These are phyloP conservation scores for Cryptosporidium xiaoi DNA, from an alignment of 169 alveolate genomes.

Conservation along the genomic window DNA sequence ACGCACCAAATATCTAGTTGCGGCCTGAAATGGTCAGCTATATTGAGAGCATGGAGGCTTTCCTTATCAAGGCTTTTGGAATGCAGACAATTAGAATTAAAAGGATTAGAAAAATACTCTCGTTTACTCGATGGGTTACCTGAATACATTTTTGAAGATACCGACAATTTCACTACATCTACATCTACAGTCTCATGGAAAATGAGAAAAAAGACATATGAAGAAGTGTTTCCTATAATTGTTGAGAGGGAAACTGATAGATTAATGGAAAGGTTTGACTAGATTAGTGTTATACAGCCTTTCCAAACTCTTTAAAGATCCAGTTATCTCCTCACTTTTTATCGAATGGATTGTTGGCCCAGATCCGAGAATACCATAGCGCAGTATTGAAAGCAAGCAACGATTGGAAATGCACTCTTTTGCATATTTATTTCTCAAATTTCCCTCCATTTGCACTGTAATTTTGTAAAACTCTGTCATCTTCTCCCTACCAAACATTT, in stretches of 20 bases:
- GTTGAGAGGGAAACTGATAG: background rate
- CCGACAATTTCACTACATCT: background rate
- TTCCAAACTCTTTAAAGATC: too few species aligned
- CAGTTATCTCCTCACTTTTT: slow-evolving; percentile 18
- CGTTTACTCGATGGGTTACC: background rate
- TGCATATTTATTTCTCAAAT: background rate
- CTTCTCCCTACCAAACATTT: slow-evolving; percentile 4
- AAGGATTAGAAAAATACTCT: slow-evolving; percentile 44
- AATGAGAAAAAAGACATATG: slow-evolving; percentile 13
- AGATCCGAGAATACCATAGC: slow-evolving; percentile 39
- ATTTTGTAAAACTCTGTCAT: slow-evolving; percentile 44
- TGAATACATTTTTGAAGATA: background rate
- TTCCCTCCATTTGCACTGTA: too few species aligned
- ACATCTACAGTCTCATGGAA: slow-evolving; percentile 3
- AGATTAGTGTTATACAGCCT: too few species aligned
- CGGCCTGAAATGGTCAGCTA: slow-evolving; percentile 21
- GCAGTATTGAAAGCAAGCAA: slow-evolving; percentile 14
- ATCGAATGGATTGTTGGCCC: slow-evolving; percentile 20
- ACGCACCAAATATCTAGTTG: slow-evolving; percentile 11
- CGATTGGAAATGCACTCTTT: background rate
- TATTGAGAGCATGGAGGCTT: slow-evolving; percentile 39
- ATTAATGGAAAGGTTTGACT: background rate
- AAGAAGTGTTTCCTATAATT: slow-evolving; percentile 26
- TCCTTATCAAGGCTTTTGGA: slow-evolving; percentile 21
- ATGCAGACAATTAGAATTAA: slow-evolving; percentile 41